phyloP scores from a whole-genome alignment of 331 rosid species.

The Quercus tomentella region DNA sequence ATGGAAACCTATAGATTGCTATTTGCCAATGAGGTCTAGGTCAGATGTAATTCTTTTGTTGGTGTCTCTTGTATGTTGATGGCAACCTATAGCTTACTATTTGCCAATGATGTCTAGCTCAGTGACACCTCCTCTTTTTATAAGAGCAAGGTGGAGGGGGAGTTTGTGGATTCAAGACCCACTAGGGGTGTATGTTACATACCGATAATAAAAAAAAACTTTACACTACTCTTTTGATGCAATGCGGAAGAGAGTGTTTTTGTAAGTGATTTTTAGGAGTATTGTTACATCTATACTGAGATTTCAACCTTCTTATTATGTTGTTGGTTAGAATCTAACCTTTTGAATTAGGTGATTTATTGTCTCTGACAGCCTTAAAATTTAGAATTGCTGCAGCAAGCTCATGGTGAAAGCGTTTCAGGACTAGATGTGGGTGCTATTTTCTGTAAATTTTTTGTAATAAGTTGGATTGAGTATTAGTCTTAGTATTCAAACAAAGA shows the following conservation, averaged over 20 bases:
- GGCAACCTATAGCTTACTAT: neutral
- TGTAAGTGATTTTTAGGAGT: neutral
- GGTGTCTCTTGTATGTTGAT: neutral
- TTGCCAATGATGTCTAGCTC: no score
- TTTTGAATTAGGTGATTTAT: conserved; percentile 3
- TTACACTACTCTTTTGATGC: neutral
- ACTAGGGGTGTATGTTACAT: no score
- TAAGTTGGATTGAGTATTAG: neutral
- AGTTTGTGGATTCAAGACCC: no score
- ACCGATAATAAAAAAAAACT: no score
- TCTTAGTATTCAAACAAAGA: neutral
- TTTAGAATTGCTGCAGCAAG: neutral
- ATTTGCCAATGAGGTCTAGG: no score
- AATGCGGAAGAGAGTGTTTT: neutral
- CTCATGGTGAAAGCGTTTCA: neutral
- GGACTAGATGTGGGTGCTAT: neutral
- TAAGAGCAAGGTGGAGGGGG: no score
- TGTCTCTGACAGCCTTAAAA: neutral
- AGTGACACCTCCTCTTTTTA: no score
- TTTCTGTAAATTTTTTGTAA: neutral
- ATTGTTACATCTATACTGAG: no score
- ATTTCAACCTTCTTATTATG: neutral
- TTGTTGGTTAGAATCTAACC: neutral
- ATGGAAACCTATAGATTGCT: neutral
- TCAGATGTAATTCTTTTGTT: neutral